Conservation (phyloP, 345 rosid genomes). For the Camelina neglecta region DNA sequence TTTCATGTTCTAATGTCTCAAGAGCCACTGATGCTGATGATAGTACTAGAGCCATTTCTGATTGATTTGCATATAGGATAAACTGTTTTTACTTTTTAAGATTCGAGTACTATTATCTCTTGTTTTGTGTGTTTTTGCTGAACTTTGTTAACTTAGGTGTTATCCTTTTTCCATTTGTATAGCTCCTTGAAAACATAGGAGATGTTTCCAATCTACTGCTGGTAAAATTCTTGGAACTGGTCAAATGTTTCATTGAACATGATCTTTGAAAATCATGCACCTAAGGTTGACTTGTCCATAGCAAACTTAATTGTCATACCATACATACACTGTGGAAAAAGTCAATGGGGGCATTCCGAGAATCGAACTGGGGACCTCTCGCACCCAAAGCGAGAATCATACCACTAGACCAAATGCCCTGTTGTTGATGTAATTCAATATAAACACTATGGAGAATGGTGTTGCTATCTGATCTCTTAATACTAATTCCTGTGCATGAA, state of each 20-base stretch:
- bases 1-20: not conserved
- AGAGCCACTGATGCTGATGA: conserved; percentile 3
- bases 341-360: conserved; percentile 54
- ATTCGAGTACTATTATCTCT: not conserved
- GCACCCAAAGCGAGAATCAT: conserved; percentile 88
- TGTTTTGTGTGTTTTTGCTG: not conserved
- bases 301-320: not conserved
- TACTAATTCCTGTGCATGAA: conserved; percentile 8
- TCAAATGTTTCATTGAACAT: conserved; percentile 1
- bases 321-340: not conserved
- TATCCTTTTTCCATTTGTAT: conserved; percentile 3
- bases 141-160: not conserved
- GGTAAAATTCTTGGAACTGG: not conserved
- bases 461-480: not conserved
- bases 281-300: not conserved
- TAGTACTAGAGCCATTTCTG: conserved; percentile 8
- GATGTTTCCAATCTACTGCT: conserved; percentile 20
- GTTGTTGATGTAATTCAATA: not conserved
- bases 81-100: not conserved
- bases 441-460: not conserved
- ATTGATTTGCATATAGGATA: conserved; percentile 7
- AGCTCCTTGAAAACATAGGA: not conserved
- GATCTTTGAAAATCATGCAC: conserved; percentile 4
- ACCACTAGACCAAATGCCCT: conserved; percentile 87
- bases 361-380: conserved; percentile 92